Conservation (phyloP, 495 filamentous ascomycete genomes). For the Penicillium silybi region DNA sequence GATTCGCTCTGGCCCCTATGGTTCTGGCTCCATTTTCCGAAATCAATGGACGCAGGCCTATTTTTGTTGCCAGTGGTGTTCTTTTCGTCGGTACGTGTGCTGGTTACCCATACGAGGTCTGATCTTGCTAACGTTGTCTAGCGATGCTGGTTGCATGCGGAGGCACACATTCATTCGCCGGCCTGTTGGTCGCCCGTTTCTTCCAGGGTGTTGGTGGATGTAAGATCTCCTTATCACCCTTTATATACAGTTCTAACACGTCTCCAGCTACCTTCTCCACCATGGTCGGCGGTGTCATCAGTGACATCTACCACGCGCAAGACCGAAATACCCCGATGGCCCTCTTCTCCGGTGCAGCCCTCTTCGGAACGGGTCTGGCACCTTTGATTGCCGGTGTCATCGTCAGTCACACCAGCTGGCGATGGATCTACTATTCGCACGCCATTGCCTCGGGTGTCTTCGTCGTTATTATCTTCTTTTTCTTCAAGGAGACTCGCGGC, state of each 20-base stretch:
- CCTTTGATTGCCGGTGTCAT: slow-evolving; percentile 72
- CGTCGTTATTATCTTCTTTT: slow-evolving; percentile 58
- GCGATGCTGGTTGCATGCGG: slow-evolving; percentile 73
- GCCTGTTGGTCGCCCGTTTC: slow-evolving; percentile 74
- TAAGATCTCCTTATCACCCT: slow-evolving; percentile 18
- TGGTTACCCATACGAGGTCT: neutral
- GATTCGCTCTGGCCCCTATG: slow-evolving; percentile 87
- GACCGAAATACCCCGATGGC: slow-evolving; percentile 90
- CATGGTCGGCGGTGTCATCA: slow-evolving; percentile 90
- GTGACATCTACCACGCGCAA: slow-evolving; percentile 77
- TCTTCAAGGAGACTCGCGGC: slow-evolving; percentile 81
- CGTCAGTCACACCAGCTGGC: slow-evolving; percentile 64
- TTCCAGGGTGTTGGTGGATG: slow-evolving; percentile 69
- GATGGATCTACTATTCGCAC: slow-evolving; percentile 90
- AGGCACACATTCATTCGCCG: slow-evolving; percentile 64
- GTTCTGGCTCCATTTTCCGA: slow-evolving; percentile 86
- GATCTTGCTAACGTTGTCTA: slow-evolving; percentile 16
- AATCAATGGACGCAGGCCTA: slow-evolving; percentile 76
- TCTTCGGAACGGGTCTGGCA: slow-evolving; percentile 79
- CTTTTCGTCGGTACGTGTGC: slow-evolving; percentile 53
- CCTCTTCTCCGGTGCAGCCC: slow-evolving; percentile 68
- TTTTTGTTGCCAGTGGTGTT: slow-evolving; percentile 71
- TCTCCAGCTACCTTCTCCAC: slow-evolving; percentile 68
- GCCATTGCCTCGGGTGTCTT: slow-evolving; percentile 63
- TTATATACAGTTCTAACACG: neutral